Evolutionary conservation across 164 flowering plant genomes (phyloP), one percentile per base, ranked within the genome.

Genomic region (grape (Vitis vinifera)): DNA sequence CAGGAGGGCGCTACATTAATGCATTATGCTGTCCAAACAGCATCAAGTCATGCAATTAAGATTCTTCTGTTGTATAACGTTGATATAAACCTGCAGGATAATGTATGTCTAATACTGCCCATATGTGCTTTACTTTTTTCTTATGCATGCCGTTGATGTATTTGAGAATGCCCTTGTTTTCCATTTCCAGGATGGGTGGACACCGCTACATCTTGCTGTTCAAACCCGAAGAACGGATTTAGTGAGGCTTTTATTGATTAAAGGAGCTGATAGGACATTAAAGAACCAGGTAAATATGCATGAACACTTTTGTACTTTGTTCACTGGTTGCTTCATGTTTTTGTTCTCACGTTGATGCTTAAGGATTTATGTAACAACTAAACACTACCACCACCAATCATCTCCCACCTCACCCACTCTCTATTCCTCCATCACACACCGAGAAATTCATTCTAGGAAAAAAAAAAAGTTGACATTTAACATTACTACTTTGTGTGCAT

Each of bases 1-100:
- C 88, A 92, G 99, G 93, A 89, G 23, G 98, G 98, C 10, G 98
- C 99, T 8, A 89, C 94, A 15, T 82, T 95, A 82, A 79, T 95
- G 90, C 99, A 95, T 81, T 95, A 91, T 80, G 99, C 98, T 61
- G 98, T 95, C 56, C 89, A 68, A 69, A 76, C 88, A 29, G 97
- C 94, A 55, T 88, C 96, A 63, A 78, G 72, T 83, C 93, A 83
- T 31, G 75, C 87, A 37, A 87, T 95, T 59, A 95, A 95, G 71
- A 82, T 87, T 67, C 89, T 92, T 61, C 80, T 92, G 64, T 70
- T 92, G 68, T 91, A 93, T 75, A 88, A 95, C 73, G 92, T 92
- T 49, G 96, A 91, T 75, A 85, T 95, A 78, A 92, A 95, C 77
- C 88, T 82, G 64, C 88, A 82, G 71, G 99, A 95, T 76, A 83